Evolutionary conservation across 176 grass and related monocot species (phyloP).

Genomic region (Oryza punctata): DNA sequence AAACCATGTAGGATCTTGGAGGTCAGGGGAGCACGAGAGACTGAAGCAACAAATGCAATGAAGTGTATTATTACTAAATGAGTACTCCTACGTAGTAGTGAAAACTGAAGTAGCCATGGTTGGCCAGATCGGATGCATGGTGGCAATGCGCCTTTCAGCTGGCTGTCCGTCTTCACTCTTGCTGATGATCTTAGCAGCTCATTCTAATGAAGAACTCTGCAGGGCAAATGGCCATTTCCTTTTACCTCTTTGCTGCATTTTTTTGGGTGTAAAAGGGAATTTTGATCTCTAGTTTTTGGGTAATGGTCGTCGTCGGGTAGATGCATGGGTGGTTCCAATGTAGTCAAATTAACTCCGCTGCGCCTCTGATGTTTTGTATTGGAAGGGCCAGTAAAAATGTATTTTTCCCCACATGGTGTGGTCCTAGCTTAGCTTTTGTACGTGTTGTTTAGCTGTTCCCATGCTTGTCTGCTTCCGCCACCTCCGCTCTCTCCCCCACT

Average conservation of each 20-base stretch:
- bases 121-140: background rate
- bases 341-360: conserved; percentile 41
- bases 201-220: background rate
- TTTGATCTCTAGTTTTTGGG: conserved; percentile 35
- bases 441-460: conserved; percentile 58
- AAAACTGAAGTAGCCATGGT: background rate
- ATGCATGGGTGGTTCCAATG: conserved; percentile 20
- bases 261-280: conserved; percentile 41
- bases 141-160: conserved; percentile 22
- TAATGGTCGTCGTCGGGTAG: background rate
- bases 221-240: conserved; percentile 19
- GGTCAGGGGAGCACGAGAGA: conserved; percentile 45
- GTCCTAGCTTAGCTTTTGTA: conserved; percentile 34
- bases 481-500: background rate
- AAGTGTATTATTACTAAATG: background rate
- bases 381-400: conserved; percentile 60
- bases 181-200: conserved; percentile 20
- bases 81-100: background rate
- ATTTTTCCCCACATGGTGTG: conserved; percentile 43
- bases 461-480: conserved; percentile 49
- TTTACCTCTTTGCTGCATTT: conserved; percentile 6
- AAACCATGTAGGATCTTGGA: conserved; percentile 46
- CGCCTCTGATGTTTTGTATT: conserved; percentile 49
- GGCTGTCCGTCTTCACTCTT: conserved; percentile 22
- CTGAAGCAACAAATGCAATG: background rate